A percentile compares a stretch with the other conserved stretches of the same genome.
Evolutionary conservation across 2,329 filamentous ascomycete genomes (phyloP).

Genomic region (Metarhizium guizhouense): DNA sequence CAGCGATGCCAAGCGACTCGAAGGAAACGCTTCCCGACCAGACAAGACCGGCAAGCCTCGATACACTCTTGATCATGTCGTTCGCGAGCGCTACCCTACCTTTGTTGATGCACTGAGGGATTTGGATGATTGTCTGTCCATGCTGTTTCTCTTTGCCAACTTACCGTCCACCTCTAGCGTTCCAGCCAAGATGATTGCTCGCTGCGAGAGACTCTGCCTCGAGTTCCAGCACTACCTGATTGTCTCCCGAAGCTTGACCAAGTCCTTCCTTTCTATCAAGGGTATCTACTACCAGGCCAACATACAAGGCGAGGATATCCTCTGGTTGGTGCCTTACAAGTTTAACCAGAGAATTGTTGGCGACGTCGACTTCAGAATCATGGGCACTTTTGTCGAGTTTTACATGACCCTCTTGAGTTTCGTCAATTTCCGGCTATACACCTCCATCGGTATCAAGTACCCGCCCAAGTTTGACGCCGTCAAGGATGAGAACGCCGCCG

Average conservation of each 20-base stretch:
- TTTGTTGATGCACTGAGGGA: conserved; percentile 92
- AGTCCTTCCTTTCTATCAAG: conserved; percentile 97
- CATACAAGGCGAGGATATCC: conserved; percentile 90
- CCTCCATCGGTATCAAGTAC: conserved; percentile 82
- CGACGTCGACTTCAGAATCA: conserved; percentile 96
- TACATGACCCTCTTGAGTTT: conserved; percentile 95
- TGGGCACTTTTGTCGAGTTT: conserved; percentile 98
- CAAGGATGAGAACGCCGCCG: conserved; percentile 83
- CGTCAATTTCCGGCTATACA: conserved; percentile 93
- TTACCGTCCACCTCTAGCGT: conserved; percentile 84
- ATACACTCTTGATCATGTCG: conserved; percentile 90
- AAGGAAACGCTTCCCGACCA: conserved; percentile 75
- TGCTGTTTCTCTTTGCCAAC: conserved; percentile 96
- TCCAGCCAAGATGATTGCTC: conserved; percentile 88
- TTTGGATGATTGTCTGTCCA: conserved; percentile 90
- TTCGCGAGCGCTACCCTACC: conserved; percentile 95
- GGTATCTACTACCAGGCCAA: conserved; percentile 99
- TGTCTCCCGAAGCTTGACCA: conserved; percentile 78
- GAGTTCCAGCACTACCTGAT: conserved; percentile 99
- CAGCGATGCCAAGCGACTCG: conserved; percentile 76
- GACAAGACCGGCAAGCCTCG: conserved; percentile 86
- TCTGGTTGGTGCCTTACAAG: conserved; percentile 96
- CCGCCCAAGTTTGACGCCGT: conserved; percentile 84
- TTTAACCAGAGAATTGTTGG: conserved; percentile 93
- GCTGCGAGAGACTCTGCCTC: conserved; percentile 84